These are phyloP conservation scores for Leucosporidium creatinivorum DNA, from an alignment of 768 basidiomycete species.

Conservation along the genomic window DNA sequence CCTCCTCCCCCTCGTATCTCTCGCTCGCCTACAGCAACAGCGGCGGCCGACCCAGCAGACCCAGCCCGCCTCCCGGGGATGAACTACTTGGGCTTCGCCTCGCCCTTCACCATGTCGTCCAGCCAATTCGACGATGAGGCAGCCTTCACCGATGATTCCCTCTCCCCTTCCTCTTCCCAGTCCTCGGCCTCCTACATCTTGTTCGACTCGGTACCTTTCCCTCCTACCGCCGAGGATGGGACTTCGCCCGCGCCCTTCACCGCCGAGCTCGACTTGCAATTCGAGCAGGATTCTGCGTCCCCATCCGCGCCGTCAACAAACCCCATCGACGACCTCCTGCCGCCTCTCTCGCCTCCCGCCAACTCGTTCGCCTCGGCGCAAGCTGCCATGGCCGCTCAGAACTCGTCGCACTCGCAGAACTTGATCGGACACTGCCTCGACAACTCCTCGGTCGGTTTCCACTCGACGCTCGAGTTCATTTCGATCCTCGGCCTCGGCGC, in stretches of 20 bases:
- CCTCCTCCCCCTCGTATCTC: too few relatives aligned
- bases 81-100: constrained; percentile 15
- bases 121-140: not conserved
- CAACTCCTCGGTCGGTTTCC: constrained; percentile 40
- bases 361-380: constrained; percentile 30
- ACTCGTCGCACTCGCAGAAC: constrained; percentile 37
- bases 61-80: not conserved
- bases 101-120: constrained; percentile 21
- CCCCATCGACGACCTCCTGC: constrained; percentile 3
- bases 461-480: constrained; percentile 62
- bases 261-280: too few relatives aligned
- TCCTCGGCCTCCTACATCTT: constrained; percentile 11
- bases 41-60: too few relatives aligned
- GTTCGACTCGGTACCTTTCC: too few relatives aligned
- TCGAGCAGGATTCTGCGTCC: too few relatives aligned
- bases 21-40: too few relatives aligned
- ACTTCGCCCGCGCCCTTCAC: too few relatives aligned
- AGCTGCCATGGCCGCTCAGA: constrained; percentile 33
- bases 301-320: not conserved
- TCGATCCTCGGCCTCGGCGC: constrained; percentile 86
- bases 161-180: constrained; percentile 14
- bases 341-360: constrained; percentile 13
- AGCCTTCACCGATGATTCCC: constrained; percentile 7
- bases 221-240: not conserved
- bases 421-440: constrained; percentile 70